phyloP scores from a whole-genome alignment of 106 monocot species.

The Cymbidium sinense region DNA sequence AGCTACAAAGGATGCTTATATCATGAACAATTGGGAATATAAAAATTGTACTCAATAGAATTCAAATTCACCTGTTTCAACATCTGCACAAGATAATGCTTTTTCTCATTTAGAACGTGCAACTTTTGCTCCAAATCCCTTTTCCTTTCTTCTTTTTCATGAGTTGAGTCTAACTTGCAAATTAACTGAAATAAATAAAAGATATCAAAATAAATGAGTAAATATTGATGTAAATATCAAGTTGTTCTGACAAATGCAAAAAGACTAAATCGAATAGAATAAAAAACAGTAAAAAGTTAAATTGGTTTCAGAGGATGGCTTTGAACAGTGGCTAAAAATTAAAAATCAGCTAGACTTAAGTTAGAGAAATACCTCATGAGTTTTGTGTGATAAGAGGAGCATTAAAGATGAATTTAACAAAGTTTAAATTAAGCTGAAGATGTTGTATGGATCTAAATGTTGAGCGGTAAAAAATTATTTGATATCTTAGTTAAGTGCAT shows the following conservation, averaged over 20 bases:
- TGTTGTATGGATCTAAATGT: no score
- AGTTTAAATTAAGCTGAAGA: no score
- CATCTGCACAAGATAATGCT: conserved; percentile 54
- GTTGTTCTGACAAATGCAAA: neutral
- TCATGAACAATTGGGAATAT: neutral
- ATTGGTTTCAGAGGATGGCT: neutral
- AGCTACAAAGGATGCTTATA: neutral
- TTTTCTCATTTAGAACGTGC: conserved; percentile 36
- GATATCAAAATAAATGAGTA: neutral
- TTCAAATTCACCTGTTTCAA: conserved; percentile 38
- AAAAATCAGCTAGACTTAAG: neutral
- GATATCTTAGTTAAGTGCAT: no score
- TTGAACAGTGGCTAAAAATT: neutral
- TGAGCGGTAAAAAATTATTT: no score
- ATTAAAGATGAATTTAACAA: no score
- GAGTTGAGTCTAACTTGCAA: conserved; percentile 1
- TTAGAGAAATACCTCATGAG: neutral
- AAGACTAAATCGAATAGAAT: neutral
- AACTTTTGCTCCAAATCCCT: conserved; percentile 36
- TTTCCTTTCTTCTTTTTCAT: conserved; percentile 27
- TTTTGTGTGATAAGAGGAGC: no score
- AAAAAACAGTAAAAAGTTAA: neutral
- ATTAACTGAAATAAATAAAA: neutral
- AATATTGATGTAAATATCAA: neutral
- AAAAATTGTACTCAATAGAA: neutral